Evolutionary conservation across 495 filamentous ascomycete genomes (phyloP).

Genomic region (Talaromyces trachyspermus): DNA sequence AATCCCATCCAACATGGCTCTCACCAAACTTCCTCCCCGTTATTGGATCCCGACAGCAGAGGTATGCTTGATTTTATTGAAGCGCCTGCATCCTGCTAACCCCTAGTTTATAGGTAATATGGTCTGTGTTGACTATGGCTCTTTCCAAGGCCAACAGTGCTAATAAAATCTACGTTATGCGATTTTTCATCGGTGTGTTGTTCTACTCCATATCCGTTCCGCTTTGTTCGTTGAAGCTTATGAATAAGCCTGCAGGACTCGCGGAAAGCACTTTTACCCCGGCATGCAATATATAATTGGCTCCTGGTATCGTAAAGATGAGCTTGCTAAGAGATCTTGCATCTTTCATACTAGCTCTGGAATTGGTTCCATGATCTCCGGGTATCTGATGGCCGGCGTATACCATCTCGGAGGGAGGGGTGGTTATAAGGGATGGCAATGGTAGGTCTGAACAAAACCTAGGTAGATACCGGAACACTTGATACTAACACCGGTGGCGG

Average conservation of each 20-base stretch:
- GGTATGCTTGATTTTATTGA: constrained; percentile 10
- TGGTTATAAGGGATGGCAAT: constrained; percentile 45
- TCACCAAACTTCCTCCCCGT: constrained; percentile 47
- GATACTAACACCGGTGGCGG: not conserved
- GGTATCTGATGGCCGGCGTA: constrained; percentile 50
- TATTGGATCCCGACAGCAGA: constrained; percentile 51
- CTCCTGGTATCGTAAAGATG: constrained; percentile 46
- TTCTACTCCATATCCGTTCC: constrained; percentile 16
- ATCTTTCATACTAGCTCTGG: constrained; percentile 53
- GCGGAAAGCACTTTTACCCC: constrained; percentile 41
- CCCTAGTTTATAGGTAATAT: constrained; percentile 34
- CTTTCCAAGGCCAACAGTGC: constrained; percentile 38
- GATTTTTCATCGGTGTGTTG: constrained; percentile 49
- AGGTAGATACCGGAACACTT: too few species aligned
- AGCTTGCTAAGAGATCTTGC: constrained; percentile 52
- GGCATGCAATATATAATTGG: constrained; percentile 42
- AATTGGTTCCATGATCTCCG: constrained; percentile 50
- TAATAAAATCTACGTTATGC: constrained; percentile 45
- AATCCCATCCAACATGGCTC: constrained; percentile 52
- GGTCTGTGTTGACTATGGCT: constrained; percentile 46
- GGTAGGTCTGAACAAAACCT: constrained; percentile 12
- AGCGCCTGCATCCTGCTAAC: not conserved
- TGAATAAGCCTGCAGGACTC: constrained; percentile 22
- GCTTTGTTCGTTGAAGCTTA: not conserved
- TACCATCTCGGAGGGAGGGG: constrained; percentile 39